Percentiles rank a stretch among this genome's conserved stretches.
Evolutionary conservation across 2,329 filamentous ascomycete genomes (phyloP).

Genomic region (Pestalotiopsis sp.): DNA sequence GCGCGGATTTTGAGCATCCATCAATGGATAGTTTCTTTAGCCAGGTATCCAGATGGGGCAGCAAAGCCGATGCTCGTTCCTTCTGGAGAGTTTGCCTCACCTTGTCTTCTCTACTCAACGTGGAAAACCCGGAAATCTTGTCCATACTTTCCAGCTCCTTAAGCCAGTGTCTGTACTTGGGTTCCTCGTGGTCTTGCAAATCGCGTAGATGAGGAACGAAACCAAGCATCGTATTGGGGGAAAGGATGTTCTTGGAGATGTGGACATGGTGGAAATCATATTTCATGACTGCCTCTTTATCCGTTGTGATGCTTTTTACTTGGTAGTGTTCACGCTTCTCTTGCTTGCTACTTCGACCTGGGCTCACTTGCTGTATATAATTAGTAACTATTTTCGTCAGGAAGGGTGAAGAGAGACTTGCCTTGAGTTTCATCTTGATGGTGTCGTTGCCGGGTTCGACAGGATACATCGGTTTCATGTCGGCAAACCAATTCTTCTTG

Average conservation of each 20-base stretch:
- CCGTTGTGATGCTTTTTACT: conserved; percentile 50
- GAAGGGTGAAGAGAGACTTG: conserved; percentile 21
- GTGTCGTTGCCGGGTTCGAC: conserved; percentile 36
- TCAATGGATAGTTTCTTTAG: conserved; percentile 51
- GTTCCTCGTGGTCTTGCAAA: conserved; percentile 58
- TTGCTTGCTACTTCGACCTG: conserved; percentile 40
- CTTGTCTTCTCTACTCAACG: conserved; percentile 55
- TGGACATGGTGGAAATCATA: conserved; percentile 64
- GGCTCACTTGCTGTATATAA: conserved; percentile 40
- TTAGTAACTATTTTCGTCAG: conserved; percentile 11
- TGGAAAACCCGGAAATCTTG: conserved; percentile 58
- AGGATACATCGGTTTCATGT: conserved; percentile 37
- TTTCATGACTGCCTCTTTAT: conserved; percentile 54
- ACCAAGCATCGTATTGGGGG: conserved; percentile 61
- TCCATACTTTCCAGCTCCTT: conserved; percentile 61
- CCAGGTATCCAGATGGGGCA: conserved; percentile 58
- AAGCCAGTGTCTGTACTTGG: conserved; percentile 58
- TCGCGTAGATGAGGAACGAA: conserved; percentile 64
- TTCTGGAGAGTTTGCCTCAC: conserved; percentile 49
- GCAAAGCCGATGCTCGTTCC: conserved; percentile 54
- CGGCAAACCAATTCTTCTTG: conserved; percentile 51
- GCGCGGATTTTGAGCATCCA: conserved; percentile 52
- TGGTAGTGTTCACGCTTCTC: conserved; percentile 46
- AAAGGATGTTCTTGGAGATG: conserved; percentile 61
- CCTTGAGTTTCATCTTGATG: conserved; percentile 56